Evolutionary conservation across 345 rosid genomes (phyloP), one percentile per base, ranked within the genome.

Genomic region (Draba incana): DNA sequence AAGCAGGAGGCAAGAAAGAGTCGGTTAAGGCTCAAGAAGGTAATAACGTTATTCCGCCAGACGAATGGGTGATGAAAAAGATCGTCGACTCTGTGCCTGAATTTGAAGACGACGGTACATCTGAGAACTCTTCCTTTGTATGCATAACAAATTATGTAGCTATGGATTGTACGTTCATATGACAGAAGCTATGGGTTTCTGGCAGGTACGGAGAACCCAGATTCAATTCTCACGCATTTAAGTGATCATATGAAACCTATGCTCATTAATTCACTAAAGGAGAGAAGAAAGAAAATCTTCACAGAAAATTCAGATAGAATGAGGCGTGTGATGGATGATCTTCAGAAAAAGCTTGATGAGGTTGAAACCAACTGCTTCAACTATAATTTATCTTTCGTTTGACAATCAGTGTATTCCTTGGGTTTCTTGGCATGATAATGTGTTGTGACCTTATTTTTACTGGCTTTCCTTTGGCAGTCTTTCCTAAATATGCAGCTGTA

Each of bases 321-420:
- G 81, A 94, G 76, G 65, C 80, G 60, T 27, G 53, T 90, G 85
- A 85, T 87, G 70, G 96, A 88, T 83, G 78, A 86, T 79, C 75
- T 88, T 82, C 99, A 90, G 79, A 88, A 84, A 82, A 86, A 88
- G 78, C 79, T 94, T 56, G 97, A 94, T 72, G 99, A 94, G 97
- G 99, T 93, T 61, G 57, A 73, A 54, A 10, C 20, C 39, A 74
- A n/a, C 58, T 35, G 65, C 25, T 55, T 58, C 37, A 54, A 10
- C 10, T 58, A 25, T 35, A 44, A 46, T 81, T 45, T 66, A 64
- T 64, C 52, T 77, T 58, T 68, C 8, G 12, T 46, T 47, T 28
- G 27, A 45, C 50, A 58, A 57, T 33, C 23, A 41, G 14, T 53
- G 28, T 51, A 35, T 73, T 56, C 57, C 47, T 41, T n/a, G 39